Base-by-base conservation (phyloP, 192 early-diverging fungal genomes). In the Kappamyces sp. region DNA sequence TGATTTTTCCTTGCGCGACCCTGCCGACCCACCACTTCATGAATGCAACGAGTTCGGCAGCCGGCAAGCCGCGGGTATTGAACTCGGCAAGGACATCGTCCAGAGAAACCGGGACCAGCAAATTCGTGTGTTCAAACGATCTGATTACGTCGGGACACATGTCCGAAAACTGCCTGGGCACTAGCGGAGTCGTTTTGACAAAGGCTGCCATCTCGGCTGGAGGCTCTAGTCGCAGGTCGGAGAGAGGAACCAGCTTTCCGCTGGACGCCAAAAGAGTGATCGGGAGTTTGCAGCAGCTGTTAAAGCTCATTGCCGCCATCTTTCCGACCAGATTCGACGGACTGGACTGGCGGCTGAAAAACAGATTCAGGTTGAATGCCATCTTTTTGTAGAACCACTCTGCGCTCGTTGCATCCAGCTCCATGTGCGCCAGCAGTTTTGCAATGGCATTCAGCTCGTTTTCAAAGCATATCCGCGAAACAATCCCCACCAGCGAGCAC, bases 11-110 rank as follows among this genome's bases (percentile, higher is more conserved):
- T 14, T 39, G 4, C 31, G 41, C 45, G 22, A 22, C 31, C 14
- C 73, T 82, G 12, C 64, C 66, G 8, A 86, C 72, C 86, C 84
- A 91, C 91, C 91, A 94, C 59, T 78, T 75, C 61, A 94, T 63
- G 45, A 88, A 72, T 0, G 76, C 77, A 0, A 84, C 64, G 66
- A 84, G 77, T 63, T 94, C 88, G 1, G 60, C 51, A 22, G 63
- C 62, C 5, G 69, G 65, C 2, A 91, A 57, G 4, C 75, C 74
- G 2, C 85, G 61, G 43, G 59, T 73, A 32, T 70, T 64, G 0
- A 94, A 64, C 57, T 94, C 90, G 2, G 42, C 46, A 7, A 85
- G 58, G 0, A 93, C 71, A 63, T 94, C 91, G 0, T 65, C 47
- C 14, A 91, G 64, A 0, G 70, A 65, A 14, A 91, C 41, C 1